Conservation (phyloP, 2,329 filamentous ascomycete genomes). For the Aspergillus sclerotialis region DNA sequence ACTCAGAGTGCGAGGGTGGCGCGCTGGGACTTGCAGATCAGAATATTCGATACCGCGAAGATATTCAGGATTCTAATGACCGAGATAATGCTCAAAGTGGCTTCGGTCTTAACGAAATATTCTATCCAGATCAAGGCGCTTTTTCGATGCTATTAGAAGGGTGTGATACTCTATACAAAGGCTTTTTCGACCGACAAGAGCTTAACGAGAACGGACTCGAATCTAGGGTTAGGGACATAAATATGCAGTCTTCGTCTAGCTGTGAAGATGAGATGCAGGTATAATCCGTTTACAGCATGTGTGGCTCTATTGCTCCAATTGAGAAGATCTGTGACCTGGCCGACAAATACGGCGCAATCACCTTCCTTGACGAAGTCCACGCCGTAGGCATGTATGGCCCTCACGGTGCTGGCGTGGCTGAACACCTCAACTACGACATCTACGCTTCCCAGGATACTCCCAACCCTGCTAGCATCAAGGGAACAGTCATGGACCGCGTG, state of each 20-base stretch:
- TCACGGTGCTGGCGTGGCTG: slow-evolving; percentile 88
- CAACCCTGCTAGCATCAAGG: slow-evolving; percentile 41
- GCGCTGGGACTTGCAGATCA: neutral
- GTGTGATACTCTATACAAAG: neutral
- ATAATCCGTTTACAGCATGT: slow-evolving; percentile 99
- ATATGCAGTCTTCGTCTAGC: neutral
- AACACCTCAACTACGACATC: slow-evolving; percentile 90
- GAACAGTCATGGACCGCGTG: slow-evolving; percentile 89
- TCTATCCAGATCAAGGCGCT: neutral
- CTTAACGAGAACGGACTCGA: neutral
- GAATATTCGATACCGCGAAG: neutral
- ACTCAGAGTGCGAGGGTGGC: neutral
- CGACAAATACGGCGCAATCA: slow-evolving; percentile 95
- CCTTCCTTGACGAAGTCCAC: slow-evolving; percentile 97
- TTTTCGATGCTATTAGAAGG: neutral
- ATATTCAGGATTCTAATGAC: neutral
- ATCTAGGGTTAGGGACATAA: neutral
- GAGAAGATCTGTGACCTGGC: slow-evolving; percentile 92
- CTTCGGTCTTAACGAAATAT: neutral
- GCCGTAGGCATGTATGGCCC: slow-evolving; percentile 99
- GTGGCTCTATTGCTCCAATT: slow-evolving; percentile 92
- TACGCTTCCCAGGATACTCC: slow-evolving; percentile 65
- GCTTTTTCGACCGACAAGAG: neutral
- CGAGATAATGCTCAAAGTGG: neutral
- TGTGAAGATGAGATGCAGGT: neutral